phyloP scores from a whole-genome alignment of 192 early-diverging fungal genomes.

The Geosiphon pyriformis region DNA sequence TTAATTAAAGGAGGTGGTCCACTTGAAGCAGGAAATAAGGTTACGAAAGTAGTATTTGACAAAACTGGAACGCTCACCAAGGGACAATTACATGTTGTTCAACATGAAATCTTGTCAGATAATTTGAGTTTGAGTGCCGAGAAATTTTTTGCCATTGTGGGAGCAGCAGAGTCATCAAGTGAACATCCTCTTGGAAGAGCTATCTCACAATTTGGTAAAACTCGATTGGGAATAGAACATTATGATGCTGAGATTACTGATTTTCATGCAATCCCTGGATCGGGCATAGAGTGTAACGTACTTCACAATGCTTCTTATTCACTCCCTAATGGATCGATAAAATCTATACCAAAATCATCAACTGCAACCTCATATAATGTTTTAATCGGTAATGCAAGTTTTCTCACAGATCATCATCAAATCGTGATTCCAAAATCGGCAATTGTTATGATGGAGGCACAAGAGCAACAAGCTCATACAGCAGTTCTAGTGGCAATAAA shows the following conservation, averaged over 20 bases:
- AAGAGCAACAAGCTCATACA: constrained; percentile 69
- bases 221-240: constrained; percentile 31
- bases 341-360: constrained; percentile 16
- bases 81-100: constrained; percentile 64
- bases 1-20: constrained; percentile 93
- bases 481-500: constrained; percentile 73
- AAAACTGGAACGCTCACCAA: constrained; percentile 95
- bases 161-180: constrained; percentile 70
- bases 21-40: constrained; percentile 71
- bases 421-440: constrained; percentile 41
- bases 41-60: constrained; percentile 92
- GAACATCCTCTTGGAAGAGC: constrained; percentile 93
- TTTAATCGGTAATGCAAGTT: constrained; percentile 69
- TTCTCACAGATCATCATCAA: constrained; percentile 46
- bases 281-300: constrained; percentile 62
- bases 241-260: constrained; percentile 42
- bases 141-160: constrained; percentile 58
- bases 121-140: constrained; percentile 40
- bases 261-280: constrained; percentile 67
- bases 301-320: constrained; percentile 16
- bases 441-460: constrained; percentile 34
- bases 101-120: constrained; percentile 30
- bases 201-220: constrained; percentile 55
- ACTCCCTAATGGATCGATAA: neutral
- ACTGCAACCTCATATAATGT: constrained; percentile 33